Percentiles rank a stretch among this genome's conserved stretches.
Evolutionary conservation across 2,329 filamentous ascomycete species (phyloP).

Genomic region (Fusarium sterilihyphosum): DNA sequence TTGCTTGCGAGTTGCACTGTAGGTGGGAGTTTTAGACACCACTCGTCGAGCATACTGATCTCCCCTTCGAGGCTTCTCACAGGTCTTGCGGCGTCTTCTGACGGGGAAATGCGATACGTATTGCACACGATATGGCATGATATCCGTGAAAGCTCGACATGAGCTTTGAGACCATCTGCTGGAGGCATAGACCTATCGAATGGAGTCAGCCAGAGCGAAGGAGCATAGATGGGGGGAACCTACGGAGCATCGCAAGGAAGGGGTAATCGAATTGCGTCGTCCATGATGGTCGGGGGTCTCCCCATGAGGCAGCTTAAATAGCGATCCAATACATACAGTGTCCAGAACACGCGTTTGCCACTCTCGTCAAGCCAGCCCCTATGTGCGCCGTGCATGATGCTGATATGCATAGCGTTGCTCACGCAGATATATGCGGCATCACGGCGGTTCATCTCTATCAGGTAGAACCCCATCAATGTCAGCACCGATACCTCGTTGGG

Average conservation of each 20-base stretch:
- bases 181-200: conserved; percentile 53
- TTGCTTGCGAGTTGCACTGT: conserved; percentile 51
- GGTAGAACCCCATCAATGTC: conserved; percentile 59
- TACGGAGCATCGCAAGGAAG: conserved; percentile 54
- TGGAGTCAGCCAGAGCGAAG: not conserved
- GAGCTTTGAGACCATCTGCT: conserved; percentile 55
- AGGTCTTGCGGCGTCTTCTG: conserved; percentile 38
- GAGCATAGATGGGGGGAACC: conserved; percentile 29
- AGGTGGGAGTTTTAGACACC: conserved; percentile 52
- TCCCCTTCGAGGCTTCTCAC: conserved; percentile 52
- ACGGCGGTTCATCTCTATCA: conserved; percentile 59
- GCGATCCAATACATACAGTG: conserved; percentile 61
- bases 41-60: conserved; percentile 54
- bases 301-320: conserved; percentile 62
- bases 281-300: conserved; percentile 57
- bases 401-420: conserved; percentile 58
- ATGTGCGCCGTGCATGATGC: conserved; percentile 60
- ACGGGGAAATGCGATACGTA: conserved; percentile 54
- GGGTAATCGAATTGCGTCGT: conserved; percentile 58
- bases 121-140: conserved; percentile 60
- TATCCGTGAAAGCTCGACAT: conserved; percentile 59
- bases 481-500: conserved; percentile 57
- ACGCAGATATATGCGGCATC: conserved; percentile 61
- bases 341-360: conserved; percentile 62
- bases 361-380: conserved; percentile 55